A percentile compares a stretch with the other conserved stretches of the same genome.
These are phyloP conservation scores for Heliamphora exappendiculata DNA, from an alignment of 148 eudicot genomes.

Conservation along the genomic window DNA sequence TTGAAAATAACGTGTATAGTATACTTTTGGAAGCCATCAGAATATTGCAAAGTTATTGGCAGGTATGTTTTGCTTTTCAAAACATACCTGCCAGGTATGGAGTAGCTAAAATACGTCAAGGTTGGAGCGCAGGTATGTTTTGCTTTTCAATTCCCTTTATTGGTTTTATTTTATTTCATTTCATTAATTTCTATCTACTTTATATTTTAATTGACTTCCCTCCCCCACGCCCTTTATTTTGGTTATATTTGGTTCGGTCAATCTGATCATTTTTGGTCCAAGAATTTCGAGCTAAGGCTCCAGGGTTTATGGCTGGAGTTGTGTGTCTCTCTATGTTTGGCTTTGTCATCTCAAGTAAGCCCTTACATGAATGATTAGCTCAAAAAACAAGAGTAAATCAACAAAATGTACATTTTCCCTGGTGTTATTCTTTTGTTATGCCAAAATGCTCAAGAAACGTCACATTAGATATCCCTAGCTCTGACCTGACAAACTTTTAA, in stretches of 20 bases:
- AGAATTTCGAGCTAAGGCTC: neutral
- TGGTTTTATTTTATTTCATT: neutral
- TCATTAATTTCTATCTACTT: neutral
- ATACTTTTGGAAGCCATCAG: no score
- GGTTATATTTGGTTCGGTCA: neutral
- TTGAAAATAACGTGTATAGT: no score
- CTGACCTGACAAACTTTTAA: neutral
- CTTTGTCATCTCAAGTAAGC: neutral
- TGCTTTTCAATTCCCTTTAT: neutral
- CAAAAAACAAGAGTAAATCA: neutral
- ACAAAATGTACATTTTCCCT: neutral
- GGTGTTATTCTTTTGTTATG: neutral
- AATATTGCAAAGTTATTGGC: conserved; percentile 71
- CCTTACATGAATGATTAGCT: neutral
- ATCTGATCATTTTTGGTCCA: neutral
- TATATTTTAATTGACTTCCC: neutral
- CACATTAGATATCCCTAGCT: neutral
- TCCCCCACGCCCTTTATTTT: no score
- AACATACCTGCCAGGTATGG: no score
- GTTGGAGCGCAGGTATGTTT: no score
- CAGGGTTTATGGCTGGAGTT: neutral
- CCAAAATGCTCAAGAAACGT: neutral
- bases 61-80: no score
- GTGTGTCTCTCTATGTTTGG: neutral
- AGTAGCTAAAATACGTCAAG: no score